These are phyloP conservation scores for Aspergillus panamensis DNA, from an alignment of 495 filamentous ascomycete species.

Conservation along the genomic window DNA sequence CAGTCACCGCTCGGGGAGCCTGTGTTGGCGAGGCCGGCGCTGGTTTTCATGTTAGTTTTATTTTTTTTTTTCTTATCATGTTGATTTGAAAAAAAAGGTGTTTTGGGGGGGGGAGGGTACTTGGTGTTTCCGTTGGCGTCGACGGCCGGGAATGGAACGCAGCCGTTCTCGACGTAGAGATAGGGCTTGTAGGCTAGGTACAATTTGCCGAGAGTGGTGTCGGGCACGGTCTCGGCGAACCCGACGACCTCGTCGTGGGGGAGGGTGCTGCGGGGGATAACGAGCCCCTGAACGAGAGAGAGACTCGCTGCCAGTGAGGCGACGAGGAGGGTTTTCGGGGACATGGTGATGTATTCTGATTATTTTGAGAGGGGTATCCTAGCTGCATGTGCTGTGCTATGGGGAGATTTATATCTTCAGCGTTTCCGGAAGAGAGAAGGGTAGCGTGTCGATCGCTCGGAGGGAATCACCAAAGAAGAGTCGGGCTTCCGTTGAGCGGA, in stretches of 20 bases:
- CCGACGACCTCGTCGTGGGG: slow-evolving; percentile 43
- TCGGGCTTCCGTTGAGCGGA: background rate
- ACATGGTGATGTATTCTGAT: slow-evolving; percentile 3
- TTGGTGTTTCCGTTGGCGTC: slow-evolving; percentile 46
- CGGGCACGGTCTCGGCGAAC: slow-evolving; percentile 46
- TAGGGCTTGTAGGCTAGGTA: slow-evolving; percentile 50
- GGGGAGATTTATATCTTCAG: background rate
- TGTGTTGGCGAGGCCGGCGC: slow-evolving; percentile 39
- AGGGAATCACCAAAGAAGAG: background rate
- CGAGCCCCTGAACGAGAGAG: slow-evolving; percentile 10
- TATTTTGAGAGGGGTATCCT: background rate
- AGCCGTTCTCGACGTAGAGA: slow-evolving; percentile 49
- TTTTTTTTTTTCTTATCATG: background rate
- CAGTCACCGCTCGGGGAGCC: slow-evolving; percentile 41
- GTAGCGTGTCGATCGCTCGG: background rate
- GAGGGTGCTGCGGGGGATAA: slow-evolving; percentile 35
- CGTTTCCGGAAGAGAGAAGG: background rate
- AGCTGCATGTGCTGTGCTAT: background rate
- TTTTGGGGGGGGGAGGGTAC: slow-evolving; percentile 21
- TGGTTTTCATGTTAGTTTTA: no score
- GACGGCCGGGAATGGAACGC: slow-evolving; percentile 54
- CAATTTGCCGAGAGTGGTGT: slow-evolving; percentile 36
- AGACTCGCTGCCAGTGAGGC: slow-evolving; percentile 16
- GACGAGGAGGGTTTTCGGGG: slow-evolving; percentile 15
- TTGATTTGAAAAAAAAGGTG: background rate